Conservation (phyloP, 257 asterid genomes). For the Scutellaria galericulata region DNA sequence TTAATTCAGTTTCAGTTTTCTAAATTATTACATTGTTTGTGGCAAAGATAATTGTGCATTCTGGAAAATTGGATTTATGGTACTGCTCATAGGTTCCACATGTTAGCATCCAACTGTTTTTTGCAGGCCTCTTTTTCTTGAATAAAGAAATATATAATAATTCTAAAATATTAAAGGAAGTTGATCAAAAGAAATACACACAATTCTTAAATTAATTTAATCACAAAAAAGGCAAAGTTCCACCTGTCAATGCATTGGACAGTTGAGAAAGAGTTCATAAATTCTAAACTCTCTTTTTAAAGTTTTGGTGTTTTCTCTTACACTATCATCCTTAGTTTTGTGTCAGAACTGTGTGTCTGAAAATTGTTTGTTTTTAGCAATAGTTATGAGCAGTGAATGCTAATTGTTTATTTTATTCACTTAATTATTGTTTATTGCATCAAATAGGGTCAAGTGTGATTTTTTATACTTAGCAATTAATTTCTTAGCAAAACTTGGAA, state of each 20-base stretch:
- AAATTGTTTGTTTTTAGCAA: constrained; percentile 30
- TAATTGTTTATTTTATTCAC: constrained; percentile 3
- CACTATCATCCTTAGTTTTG: not conserved
- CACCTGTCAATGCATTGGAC: constrained; percentile 45
- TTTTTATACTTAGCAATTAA: constrained; percentile 29
- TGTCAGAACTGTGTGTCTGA: constrained; percentile 27
- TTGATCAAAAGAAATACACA: constrained; percentile 31
- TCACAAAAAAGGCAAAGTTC: constrained; percentile 28
- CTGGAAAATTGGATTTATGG: constrained; percentile 29
- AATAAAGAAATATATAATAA: constrained; percentile 14
- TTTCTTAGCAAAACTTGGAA: constrained; percentile 36
- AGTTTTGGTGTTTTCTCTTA: not conserved
- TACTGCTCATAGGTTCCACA: constrained; percentile 39
- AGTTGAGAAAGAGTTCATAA: constrained; percentile 36
- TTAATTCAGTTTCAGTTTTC: constrained; percentile 17
- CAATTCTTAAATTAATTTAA: not conserved
- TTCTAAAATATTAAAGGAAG: constrained; percentile 22
- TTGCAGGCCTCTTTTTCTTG: constrained; percentile 15
- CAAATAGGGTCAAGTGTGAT: constrained; percentile 10
- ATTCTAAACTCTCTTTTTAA: constrained; percentile 25
- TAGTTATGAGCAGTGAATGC: constrained; percentile 29
- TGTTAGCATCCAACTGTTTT: constrained; percentile 42
- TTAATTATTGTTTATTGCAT: constrained; percentile 9
- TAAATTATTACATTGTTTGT: constrained; percentile 9
- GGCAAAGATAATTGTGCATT: constrained; percentile 15